Evolutionary conservation across 371 early-diverging fungal species (phyloP).

Genomic region (Apophysomyces elegans): DNA sequence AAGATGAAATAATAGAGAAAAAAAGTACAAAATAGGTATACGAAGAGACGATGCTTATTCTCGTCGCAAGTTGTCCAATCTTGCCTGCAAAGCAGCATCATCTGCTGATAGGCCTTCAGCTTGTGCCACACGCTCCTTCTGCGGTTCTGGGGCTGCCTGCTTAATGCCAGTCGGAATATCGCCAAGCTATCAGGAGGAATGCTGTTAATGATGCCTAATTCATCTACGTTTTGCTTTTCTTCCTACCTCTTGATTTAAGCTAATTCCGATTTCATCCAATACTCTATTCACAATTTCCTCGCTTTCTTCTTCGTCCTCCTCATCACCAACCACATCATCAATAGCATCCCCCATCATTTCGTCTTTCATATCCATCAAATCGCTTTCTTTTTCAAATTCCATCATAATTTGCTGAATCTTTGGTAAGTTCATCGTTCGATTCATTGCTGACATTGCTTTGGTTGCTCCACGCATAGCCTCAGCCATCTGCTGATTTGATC

Average conservation of each 20-base stretch:
- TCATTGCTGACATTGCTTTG: constrained; percentile 97
- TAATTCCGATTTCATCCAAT: constrained; percentile 95
- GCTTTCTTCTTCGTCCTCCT: constrained; percentile 89
- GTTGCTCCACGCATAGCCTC: constrained; percentile 96
- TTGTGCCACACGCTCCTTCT: constrained; percentile 51
- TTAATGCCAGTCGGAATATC: constrained; percentile 65
- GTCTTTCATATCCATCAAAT: constrained; percentile 98
- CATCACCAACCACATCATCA: constrained; percentile 94
- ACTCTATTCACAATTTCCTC: constrained; percentile 93
- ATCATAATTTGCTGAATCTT: constrained; percentile 94
- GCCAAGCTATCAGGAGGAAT: constrained; percentile 47
- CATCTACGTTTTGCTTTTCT: neutral
- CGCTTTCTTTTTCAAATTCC: constrained; percentile 95
- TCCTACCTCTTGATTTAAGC: constrained; percentile 64
- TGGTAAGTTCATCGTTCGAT: constrained; percentile 91
- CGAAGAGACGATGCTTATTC: constrained; percentile 56
- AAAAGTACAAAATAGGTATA: neutral
- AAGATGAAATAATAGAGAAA: neutral
- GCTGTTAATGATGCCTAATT: neutral
- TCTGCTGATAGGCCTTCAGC: constrained; percentile 68
- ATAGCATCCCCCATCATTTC: constrained; percentile 98
- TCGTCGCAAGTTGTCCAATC: constrained; percentile 86
- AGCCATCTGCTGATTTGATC: constrained; percentile 95
- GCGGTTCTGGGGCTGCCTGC: constrained; percentile 45
- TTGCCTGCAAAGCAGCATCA: constrained; percentile 90